Evolutionary conservation across 345 rosid genomes (phyloP).

Genomic region (Lepidium didymum): DNA sequence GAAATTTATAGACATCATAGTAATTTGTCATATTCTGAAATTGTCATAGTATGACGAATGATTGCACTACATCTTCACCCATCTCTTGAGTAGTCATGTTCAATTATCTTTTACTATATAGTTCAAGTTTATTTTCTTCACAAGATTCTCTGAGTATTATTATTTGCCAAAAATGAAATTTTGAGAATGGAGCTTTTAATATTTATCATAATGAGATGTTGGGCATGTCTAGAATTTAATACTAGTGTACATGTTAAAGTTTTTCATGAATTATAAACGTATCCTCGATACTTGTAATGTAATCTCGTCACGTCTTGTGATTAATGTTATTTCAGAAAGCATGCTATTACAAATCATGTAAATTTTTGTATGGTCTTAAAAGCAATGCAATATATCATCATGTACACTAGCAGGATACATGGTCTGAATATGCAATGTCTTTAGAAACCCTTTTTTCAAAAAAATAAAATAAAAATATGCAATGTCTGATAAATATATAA

Average conservation of each 20-base stretch:
- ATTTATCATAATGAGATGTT: slow-evolving; percentile 13
- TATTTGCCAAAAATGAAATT: slow-evolving; percentile 14
- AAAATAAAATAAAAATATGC: too few relatives aligned
- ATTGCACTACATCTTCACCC: slow-evolving; percentile 19
- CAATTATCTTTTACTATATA: slow-evolving; percentile 26
- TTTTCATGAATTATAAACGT: slow-evolving; percentile 3
- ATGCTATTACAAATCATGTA: not conserved
- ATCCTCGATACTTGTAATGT: not conserved
- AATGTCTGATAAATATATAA: too few relatives aligned
- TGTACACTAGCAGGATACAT: too few relatives aligned
- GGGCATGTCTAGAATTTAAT: slow-evolving; percentile 6
- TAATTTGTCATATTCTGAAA: slow-evolving; percentile 16
- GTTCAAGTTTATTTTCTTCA: slow-evolving; percentile 13
- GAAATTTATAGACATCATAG: not conserved
- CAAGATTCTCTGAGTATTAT: slow-evolving; percentile 17
- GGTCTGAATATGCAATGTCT: too few relatives aligned
- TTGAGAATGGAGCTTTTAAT: not conserved
- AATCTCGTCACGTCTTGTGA: not conserved
- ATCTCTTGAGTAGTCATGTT: slow-evolving; percentile 23
- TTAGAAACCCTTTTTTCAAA: too few relatives aligned
- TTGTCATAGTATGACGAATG: slow-evolving; percentile 12
- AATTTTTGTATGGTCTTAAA: slow-evolving; percentile 13
- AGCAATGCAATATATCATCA: not conserved
- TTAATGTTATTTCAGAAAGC: not conserved
- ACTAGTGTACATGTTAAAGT: not conserved